Percentiles rank a stretch among this genome's conserved stretches.
Evolutionary conservation across 352 stramenopile species (phyloP).

Genomic region (Pythium periplocum): DNA sequence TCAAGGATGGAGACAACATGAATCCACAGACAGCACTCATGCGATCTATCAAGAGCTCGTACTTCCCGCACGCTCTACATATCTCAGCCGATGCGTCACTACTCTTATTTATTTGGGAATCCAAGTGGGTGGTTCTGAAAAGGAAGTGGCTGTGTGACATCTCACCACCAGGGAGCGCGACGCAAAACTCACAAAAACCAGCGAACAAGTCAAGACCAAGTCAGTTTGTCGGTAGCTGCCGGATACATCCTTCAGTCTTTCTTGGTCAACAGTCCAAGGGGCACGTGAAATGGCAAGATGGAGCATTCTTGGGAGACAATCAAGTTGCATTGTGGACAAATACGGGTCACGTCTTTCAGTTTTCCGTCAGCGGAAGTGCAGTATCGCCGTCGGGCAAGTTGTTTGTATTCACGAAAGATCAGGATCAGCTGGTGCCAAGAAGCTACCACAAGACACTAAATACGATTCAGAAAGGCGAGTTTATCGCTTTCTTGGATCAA

Average conservation of each 20-base stretch:
- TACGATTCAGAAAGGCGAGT: slow-evolving; percentile 43
- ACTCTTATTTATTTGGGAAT: slow-evolving; percentile 73
- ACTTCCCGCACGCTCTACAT: slow-evolving; percentile 57
- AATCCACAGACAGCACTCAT: slow-evolving; percentile 75
- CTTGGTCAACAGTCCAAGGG: slow-evolving; percentile 9
- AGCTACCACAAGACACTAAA: slow-evolving; percentile 60
- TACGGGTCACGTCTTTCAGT: slow-evolving; percentile 58
- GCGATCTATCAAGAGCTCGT: slow-evolving; percentile 75
- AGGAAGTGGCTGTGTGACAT: slow-evolving; percentile 74
- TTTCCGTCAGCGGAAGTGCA: slow-evolving; percentile 26
- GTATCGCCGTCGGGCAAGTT: slow-evolving; percentile 38
- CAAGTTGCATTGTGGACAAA: slow-evolving; percentile 69
- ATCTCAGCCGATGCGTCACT: slow-evolving; percentile 56
- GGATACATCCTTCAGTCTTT: slow-evolving; percentile 30
- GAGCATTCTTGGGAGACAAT: slow-evolving; percentile 56
- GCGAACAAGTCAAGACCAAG: slow-evolving; percentile 25
- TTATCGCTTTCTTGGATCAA: slow-evolving; percentile 47
- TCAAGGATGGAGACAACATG: slow-evolving; percentile 81
- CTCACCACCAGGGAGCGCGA: slow-evolving; percentile 14
- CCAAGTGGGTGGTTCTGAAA: slow-evolving; percentile 69
- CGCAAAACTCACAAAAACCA: slow-evolving; percentile 13
- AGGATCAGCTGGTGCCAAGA: slow-evolving; percentile 75
- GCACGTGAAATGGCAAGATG: slow-evolving; percentile 45
- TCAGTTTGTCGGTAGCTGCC: slow-evolving; percentile 45
- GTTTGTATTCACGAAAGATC: slow-evolving; percentile 80